These are phyloP conservation scores for Ogataea trehalophila DNA, from an alignment of 805 yeast species.

Conservation along the genomic window DNA sequence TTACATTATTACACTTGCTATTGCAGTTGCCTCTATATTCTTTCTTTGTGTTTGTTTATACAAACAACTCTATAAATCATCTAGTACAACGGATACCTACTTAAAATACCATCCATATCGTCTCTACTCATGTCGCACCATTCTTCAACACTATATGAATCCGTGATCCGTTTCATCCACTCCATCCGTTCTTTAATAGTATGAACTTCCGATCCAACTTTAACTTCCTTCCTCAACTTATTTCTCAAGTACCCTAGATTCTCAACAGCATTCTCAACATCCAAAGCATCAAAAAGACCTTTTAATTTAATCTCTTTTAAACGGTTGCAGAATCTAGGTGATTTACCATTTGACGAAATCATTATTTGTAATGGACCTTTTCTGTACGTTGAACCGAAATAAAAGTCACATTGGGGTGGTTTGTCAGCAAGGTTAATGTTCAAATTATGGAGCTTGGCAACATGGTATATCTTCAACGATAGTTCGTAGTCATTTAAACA, in stretches of 20 bases:
- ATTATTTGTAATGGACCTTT: constrained; percentile 71
- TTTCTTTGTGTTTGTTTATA: too few relatives aligned
- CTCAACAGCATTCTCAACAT: constrained; percentile 51
- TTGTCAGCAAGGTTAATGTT: constrained; percentile 80
- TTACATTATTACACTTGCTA: too few relatives aligned
- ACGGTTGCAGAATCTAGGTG: constrained; percentile 67
- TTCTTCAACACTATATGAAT: constrained; percentile 49
- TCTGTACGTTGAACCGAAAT: constrained; percentile 74
- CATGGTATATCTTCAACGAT: constrained; percentile 52
- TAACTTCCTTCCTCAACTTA: constrained; percentile 37
- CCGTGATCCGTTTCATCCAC: constrained; percentile 66
- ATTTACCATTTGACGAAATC: constrained; percentile 80
- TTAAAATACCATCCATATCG: constrained; percentile 38
- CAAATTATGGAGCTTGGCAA: constrained; percentile 40
- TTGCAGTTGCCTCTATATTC: too few relatives aligned
- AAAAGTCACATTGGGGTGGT: constrained; percentile 79
- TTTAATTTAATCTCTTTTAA: constrained; percentile 54
- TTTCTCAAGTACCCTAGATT: constrained; percentile 55
- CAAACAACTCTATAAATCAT: constrained; percentile 33
- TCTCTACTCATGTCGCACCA: constrained; percentile 46
- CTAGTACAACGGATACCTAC: constrained; percentile 36
- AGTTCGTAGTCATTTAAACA: constrained; percentile 68
- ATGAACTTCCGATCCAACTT: constrained; percentile 42
- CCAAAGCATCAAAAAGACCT: constrained; percentile 34
- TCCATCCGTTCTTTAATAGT: constrained; percentile 59